phyloP scores from a whole-genome alignment of 139 green algal genomes.

The Asterochloris sp. region DNA sequence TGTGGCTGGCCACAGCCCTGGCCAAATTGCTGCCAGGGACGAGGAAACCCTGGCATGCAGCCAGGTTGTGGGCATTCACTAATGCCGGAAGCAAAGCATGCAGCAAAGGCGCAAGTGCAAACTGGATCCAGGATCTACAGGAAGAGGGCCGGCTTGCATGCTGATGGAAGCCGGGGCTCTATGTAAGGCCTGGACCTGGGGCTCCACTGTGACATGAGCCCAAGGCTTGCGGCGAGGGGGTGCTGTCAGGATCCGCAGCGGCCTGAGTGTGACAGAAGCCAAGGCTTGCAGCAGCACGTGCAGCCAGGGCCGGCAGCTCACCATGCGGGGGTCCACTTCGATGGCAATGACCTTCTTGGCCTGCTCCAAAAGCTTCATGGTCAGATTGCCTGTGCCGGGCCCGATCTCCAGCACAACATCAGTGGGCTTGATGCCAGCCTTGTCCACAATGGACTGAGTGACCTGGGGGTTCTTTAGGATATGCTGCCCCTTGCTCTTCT shows the following conservation, averaged over 20 bases:
- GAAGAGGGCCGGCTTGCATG: no score
- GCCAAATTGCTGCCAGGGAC: no score
- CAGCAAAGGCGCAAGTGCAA: no score
- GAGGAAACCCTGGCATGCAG: background rate
- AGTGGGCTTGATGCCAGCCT: conserved; percentile 92
- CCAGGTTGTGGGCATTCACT: background rate
- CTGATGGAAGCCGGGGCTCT: no score
- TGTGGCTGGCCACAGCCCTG: no score
- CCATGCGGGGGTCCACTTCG: conserved; percentile 96
- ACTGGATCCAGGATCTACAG: no score
- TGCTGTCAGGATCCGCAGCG: no score
- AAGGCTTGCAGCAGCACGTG: background rate
- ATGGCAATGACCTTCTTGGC: conserved; percentile 96
- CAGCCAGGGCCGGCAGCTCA: conserved; percentile 30
- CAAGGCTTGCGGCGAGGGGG: no score
- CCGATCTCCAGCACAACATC: conserved; percentile 99
- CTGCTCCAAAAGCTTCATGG: conserved; percentile 92
- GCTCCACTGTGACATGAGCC: no score
- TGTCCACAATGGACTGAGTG: conserved; percentile 94
- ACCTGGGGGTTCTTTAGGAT: conserved; percentile 98
- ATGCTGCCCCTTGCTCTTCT: conserved; percentile 98
- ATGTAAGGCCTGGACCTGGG: no score
- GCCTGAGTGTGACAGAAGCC: no score
- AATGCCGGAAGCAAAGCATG: no score
- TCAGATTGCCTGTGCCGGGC: conserved; percentile 96